A percentile compares a stretch with the other conserved stretches of the same genome.
Conservation (phyloP, 371 early-diverging fungal species). For the Dentiscutata heterogama region DNA sequence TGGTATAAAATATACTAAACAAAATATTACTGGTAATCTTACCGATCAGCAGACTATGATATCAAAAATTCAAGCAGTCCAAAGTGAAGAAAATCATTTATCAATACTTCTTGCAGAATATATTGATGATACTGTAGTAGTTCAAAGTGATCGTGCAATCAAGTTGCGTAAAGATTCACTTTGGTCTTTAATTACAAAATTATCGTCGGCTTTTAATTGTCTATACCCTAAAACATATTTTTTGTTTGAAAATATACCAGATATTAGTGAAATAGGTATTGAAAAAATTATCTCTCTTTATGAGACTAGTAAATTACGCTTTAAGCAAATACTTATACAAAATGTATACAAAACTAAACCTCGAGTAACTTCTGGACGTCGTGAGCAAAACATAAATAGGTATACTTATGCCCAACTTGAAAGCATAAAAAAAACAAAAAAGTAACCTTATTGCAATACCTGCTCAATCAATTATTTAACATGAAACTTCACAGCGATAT, state of each 20-base stretch:
- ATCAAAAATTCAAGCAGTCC: background rate
- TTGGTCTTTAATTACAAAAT: background rate
- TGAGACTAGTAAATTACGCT: background rate
- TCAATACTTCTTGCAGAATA: background rate
- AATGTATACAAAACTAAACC: constrained; percentile 12
- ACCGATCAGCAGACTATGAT: background rate
- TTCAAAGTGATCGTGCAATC: background rate
- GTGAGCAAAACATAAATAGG: no score
- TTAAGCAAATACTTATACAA: background rate
- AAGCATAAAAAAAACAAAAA: no score
- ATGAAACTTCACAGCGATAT: no score
- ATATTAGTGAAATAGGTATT: background rate
- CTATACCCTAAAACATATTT: background rate
- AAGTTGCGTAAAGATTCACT: background rate
- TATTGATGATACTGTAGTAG: background rate
- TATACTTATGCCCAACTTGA: no score
- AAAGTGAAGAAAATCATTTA: background rate
- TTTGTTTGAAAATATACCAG: background rate
- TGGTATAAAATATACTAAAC: background rate
- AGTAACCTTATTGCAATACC: no score
- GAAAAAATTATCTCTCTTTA: background rate
- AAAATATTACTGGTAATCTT: background rate
- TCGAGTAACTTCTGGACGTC: no score
- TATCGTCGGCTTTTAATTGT: background rate
- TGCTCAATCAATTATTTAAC: no score